Evolutionary conservation across 1,284 basidiomycete genomes (phyloP).

Genomic region (Ganoderma boninense): DNA sequence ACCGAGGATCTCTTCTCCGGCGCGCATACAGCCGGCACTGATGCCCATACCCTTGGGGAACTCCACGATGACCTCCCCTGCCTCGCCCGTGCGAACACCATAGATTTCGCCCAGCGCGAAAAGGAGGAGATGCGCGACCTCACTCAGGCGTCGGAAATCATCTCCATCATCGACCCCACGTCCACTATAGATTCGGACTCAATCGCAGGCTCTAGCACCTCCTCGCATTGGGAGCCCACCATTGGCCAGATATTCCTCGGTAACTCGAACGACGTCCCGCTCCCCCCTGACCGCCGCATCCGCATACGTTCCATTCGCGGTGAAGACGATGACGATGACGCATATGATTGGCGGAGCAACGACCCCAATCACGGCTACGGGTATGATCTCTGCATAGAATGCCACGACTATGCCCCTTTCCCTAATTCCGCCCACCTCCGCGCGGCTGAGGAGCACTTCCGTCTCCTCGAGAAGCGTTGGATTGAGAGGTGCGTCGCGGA

Average conservation of each 20-base stretch:
- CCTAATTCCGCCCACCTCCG: conserved; percentile 67
- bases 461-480: conserved; percentile 70
- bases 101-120: conserved; percentile 82
- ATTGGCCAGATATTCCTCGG: conserved; percentile 78
- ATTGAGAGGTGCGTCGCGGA: conserved; percentile 48
- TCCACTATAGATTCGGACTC: conserved; percentile 20
- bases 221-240: conserved; percentile 58
- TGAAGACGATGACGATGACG: conserved; percentile 44
- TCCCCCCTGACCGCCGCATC: conserved; percentile 40
- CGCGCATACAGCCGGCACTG: conserved; percentile 43
- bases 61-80: conserved; percentile 38
- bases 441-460: conserved; percentile 77
- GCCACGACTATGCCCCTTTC: conserved; percentile 80
- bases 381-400: conserved; percentile 88
- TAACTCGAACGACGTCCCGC: conserved; percentile 81
- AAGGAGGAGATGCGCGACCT: conserved; percentile 91
- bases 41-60: conserved; percentile 41
- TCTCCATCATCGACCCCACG: conserved; percentile 27
- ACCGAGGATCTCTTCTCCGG: conserved; percentile 35
- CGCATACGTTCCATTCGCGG: conserved; percentile 36
- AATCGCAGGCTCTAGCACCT: conserved; percentile 46
- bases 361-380: conserved; percentile 67
- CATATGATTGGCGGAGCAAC: conserved; percentile 66
- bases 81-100: conserved; percentile 58
- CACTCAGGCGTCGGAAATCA: conserved; percentile 82